Percentiles rank a stretch among this genome's conserved stretches.
These are phyloP conservation scores for Stephania yunnanensis DNA, from an alignment of 164 flowering plant species.

Conservation along the genomic window DNA sequence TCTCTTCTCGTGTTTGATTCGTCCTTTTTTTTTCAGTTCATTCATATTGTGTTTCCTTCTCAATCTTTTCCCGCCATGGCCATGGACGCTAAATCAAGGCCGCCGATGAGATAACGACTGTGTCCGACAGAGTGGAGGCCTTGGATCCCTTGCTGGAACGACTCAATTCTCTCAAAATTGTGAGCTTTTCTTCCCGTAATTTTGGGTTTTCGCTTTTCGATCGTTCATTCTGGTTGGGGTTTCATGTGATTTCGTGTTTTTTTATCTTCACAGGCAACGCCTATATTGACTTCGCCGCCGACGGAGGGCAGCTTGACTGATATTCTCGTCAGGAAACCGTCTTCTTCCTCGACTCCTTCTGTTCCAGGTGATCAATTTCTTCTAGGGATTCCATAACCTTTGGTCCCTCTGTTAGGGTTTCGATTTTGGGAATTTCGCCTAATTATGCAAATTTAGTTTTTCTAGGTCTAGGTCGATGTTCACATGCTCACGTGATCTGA, in stretches of 20 bases:
- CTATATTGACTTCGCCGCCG: slow-evolving; percentile 61
- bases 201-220: neutral
- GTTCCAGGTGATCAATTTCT: slow-evolving; percentile 32
- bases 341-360: slow-evolving; percentile 31
- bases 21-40: neutral
- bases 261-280: slow-evolving; percentile 43
- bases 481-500: no score
- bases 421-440: neutral
- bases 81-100: slow-evolving; percentile 11
- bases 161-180: slow-evolving; percentile 67
- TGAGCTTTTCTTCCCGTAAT: slow-evolving; percentile 23
- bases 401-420: neutral
- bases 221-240: slow-evolving; percentile 1
- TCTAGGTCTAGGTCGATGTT: neutral
- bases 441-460: neutral
- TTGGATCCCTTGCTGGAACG: slow-evolving; percentile 70
- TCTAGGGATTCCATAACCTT: neutral
- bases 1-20: neutral
- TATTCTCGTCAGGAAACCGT: slow-evolving; percentile 69
- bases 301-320: slow-evolving; percentile 80
- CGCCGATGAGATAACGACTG: slow-evolving; percentile 67
- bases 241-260: neutral
- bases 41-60: neutral
- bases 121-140: slow-evolving; percentile 49
- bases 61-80: neutral